A percentile compares a stretch with the other conserved stretches of the same genome.
Conservation (phyloP, 1,139 yeast species). For the Candida tropicalis region DNA sequence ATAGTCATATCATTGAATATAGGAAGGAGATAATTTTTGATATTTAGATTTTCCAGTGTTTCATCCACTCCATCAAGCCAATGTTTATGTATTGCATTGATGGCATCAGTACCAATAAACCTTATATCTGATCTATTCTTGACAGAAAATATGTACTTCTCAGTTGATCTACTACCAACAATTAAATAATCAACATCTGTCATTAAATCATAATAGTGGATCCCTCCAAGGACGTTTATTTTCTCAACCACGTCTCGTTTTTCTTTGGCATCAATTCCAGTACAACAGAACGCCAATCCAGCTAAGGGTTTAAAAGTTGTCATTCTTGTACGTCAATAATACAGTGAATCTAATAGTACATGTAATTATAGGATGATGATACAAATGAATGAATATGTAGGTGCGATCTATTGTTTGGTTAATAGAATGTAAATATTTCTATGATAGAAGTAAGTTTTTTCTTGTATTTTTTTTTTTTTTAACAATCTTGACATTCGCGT, state of each 20-base stretch:
- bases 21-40: conserved; percentile 34
- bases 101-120: conserved; percentile 52
- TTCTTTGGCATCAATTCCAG: conserved; percentile 34
- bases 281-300: conserved; percentile 45
- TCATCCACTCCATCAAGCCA: conserved; percentile 59
- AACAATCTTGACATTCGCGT: no score
- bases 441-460: no score
- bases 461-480: no score
- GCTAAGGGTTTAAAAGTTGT: conserved; percentile 29
- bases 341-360: no score
- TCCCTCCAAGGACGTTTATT: conserved; percentile 65
- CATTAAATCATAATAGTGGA: conserved; percentile 60
- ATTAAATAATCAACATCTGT: conserved; percentile 67
- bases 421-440: no score
- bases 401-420: no score
- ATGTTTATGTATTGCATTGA: conserved; percentile 45
- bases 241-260: conserved; percentile 39
- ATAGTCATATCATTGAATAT: conserved; percentile 51
- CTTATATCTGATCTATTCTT: conserved; percentile 59
- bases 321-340: conserved; percentile 1
- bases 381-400: no score
- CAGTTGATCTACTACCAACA: conserved; percentile 68
- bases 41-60: conserved; percentile 15
- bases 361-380: no score
- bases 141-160: conserved; percentile 68